Conservation (phyloP, 2,329 filamentous ascomycete genomes). For the Epichloe baconii region DNA sequence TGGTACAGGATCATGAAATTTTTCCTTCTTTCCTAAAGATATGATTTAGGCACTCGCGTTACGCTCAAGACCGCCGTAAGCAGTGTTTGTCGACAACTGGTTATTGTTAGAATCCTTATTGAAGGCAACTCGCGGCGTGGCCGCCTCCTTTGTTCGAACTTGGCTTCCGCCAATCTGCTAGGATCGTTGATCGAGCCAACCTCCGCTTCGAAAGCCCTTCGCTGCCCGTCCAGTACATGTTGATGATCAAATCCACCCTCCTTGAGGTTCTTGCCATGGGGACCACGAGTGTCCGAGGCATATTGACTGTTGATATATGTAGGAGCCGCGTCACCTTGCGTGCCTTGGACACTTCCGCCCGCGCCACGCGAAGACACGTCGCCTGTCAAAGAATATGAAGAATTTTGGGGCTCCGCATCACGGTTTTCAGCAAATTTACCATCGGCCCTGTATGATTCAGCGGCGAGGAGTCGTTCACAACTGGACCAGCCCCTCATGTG, state of each 20-base stretch:
- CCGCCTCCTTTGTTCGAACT: conserved; percentile 20
- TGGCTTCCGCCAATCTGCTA: conserved; percentile 29
- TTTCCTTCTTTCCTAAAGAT: not conserved
- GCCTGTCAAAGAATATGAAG: conserved; percentile 10
- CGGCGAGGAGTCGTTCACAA: conserved; percentile 63
- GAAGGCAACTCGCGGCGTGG: conserved; percentile 12
- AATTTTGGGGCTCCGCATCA: conserved; percentile 23
- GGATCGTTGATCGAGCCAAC: conserved; percentile 36
- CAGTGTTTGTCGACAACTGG: conserved; percentile 13
- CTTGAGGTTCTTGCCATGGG: conserved; percentile 31
- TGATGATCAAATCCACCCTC: conserved; percentile 23
- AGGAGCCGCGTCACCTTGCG: conserved; percentile 19
- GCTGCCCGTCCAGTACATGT: conserved; percentile 21
- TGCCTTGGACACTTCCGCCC: conserved; percentile 3
- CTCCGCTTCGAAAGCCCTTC: conserved; percentile 27
- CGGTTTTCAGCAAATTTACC: conserved; percentile 51
- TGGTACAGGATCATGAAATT: not conserved
- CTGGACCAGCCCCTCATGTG: conserved; percentile 48
- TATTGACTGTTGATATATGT: conserved; percentile 25
- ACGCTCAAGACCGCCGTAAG: conserved; percentile 19
- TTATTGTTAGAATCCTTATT: conserved; percentile 12
- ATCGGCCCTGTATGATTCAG: conserved; percentile 49
- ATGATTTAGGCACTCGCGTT: not conserved
- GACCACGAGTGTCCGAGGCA: conserved; percentile 17
- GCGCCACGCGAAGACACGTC: conserved; percentile 27